Percentiles rank a stretch among this genome's conserved stretches.
phyloP scores from a whole-genome alignment of 495 filamentous ascomycete genomes.

The Pseudotulostoma volvatum region DNA sequence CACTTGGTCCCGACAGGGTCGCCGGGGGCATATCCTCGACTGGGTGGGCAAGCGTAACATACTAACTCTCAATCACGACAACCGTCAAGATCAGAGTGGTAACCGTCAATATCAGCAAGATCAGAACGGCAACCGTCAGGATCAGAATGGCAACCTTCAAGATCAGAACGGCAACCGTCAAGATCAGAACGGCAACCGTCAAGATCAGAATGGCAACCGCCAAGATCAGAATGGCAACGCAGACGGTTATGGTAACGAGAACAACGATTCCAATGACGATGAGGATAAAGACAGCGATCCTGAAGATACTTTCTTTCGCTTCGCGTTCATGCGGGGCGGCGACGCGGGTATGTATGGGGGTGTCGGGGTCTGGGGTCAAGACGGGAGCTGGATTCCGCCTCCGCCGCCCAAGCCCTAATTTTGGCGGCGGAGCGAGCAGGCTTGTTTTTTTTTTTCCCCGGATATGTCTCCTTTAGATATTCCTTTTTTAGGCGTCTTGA shows the following conservation, averaged over 20 bases:
- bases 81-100: background rate
- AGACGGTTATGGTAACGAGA: slow-evolving; percentile 14
- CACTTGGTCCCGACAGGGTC: slow-evolving; percentile 31
- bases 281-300: slow-evolving; percentile 23
- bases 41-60: no score
- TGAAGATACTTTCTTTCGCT: slow-evolving; percentile 63
- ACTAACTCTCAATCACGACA: slow-evolving; percentile 19
- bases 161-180: slow-evolving; percentile 6
- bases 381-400: slow-evolving; percentile 50
- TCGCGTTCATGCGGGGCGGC: slow-evolving; percentile 61
- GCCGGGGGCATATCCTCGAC: no score
- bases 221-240: slow-evolving; percentile 20
- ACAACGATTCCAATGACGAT: slow-evolving; percentile 31
- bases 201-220: slow-evolving; percentile 10
- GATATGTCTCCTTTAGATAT: no score
- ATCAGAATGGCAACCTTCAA: slow-evolving; percentile 8
- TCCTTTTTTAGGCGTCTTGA: no score
- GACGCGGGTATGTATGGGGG: slow-evolving; percentile 58
- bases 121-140: slow-evolving; percentile 8
- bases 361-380: slow-evolving; percentile 56
- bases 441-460: no score
- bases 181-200: background rate
- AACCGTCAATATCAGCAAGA: slow-evolving; percentile 4
- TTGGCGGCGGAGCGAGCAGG: background rate
- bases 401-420: slow-evolving; percentile 8